Conservation (phyloP, 1,139 yeast species). For the Arxiozyma telluris region DNA sequence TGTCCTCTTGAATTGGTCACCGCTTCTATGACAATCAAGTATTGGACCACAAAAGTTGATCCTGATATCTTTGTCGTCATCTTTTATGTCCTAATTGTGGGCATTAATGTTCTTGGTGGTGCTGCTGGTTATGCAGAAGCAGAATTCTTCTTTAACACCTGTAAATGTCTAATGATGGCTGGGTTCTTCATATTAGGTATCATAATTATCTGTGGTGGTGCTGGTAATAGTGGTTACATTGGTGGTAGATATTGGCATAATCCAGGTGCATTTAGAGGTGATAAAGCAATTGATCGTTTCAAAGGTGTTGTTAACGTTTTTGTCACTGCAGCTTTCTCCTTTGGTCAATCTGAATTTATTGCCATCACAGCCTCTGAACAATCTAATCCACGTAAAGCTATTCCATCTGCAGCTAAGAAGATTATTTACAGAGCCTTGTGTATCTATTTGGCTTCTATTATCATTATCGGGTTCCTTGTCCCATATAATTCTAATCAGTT, state of each 20-base stretch:
- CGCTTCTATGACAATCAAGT: conserved; percentile 59
- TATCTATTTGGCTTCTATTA: conserved; percentile 52
- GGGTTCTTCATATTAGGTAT: conserved; percentile 61
- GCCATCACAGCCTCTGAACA: conserved; percentile 91
- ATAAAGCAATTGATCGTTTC: conserved; percentile 34
- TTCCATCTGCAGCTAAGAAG: conserved; percentile 68
- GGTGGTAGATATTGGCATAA: conserved; percentile 55
- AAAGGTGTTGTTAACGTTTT: conserved; percentile 80
- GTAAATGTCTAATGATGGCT: conserved; percentile 52
- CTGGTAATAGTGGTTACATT: conserved; percentile 50
- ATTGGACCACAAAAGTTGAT: conserved; percentile 52
- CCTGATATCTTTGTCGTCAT: conserved; percentile 61
- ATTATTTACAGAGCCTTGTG: conserved; percentile 66
- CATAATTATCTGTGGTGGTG: conserved; percentile 59
- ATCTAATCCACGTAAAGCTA: conserved; percentile 61
- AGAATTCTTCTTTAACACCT: conserved; percentile 50
- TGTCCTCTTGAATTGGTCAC: conserved; percentile 72
- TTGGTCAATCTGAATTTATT: conserved; percentile 74
- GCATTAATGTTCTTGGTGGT: conserved; percentile 58
- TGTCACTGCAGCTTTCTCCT: conserved; percentile 79
- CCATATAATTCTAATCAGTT: conserved; percentile 47
- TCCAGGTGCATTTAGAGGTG: conserved; percentile 47
- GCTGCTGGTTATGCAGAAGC: conserved; percentile 73
- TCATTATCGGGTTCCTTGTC: conserved; percentile 58
- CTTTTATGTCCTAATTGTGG: conserved; percentile 52